Evolutionary conservation across 805 yeast species (phyloP).

Genomic region (Wickerhamiella allomyrinae): DNA sequence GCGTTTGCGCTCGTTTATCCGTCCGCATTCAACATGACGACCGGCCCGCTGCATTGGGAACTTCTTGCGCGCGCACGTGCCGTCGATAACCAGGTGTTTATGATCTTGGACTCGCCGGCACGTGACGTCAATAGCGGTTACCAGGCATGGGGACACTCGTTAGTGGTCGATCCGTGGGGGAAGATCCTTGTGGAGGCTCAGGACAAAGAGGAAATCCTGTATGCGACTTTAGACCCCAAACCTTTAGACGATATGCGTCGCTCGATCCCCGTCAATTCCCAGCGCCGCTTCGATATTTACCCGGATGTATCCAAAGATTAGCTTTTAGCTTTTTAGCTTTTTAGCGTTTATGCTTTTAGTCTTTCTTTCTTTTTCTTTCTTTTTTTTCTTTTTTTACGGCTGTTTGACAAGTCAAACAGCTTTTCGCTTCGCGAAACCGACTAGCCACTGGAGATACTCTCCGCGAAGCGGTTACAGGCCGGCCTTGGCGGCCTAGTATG

Average conservation of each 20-base stretch:
- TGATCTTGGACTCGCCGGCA: conserved; percentile 56
- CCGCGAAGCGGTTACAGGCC: too few species aligned
- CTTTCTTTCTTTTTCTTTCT: too few species aligned
- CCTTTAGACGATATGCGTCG: conserved; percentile 41
- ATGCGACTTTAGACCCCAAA: conserved; percentile 57
- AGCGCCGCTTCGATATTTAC: conserved; percentile 58
- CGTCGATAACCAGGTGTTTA: conserved; percentile 74
- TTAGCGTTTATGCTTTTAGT: too few species aligned
- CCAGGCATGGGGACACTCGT: conserved; percentile 78
- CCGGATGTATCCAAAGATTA: conserved; percentile 28
- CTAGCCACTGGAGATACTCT: too few species aligned
- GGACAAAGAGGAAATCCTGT: conserved; percentile 60
- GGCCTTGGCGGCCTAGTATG: too few species aligned
- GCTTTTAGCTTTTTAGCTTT: too few species aligned
- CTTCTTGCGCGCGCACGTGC: conserved; percentile 72
- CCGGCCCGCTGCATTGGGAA: conserved; percentile 90
- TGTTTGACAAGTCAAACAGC: too few species aligned
- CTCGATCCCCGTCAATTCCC: conserved; percentile 54
- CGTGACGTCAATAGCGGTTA: conserved; percentile 70
- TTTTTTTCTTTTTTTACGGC: too few species aligned
- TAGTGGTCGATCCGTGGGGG: conserved; percentile 87
- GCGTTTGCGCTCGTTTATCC: conserved; percentile 78
- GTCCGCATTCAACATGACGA: conserved; percentile 82
- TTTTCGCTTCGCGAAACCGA: too few species aligned
- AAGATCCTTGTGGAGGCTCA: conserved; percentile 60